phyloP scores from a whole-genome alignment of 139 green algal species.

The Coelastrella sp. region DNA sequence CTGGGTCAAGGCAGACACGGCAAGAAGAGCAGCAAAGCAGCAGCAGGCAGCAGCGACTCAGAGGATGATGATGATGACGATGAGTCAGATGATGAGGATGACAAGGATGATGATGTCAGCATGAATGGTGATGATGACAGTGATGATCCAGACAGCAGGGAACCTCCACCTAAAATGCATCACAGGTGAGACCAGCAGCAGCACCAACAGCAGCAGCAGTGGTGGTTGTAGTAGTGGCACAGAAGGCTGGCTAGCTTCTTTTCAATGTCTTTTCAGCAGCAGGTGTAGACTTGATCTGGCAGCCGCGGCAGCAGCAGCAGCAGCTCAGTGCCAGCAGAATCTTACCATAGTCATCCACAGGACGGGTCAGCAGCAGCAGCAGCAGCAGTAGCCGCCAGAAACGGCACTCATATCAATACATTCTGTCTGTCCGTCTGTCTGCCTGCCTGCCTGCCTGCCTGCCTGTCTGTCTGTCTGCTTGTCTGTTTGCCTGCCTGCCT shows the following conservation, averaged over 20 bases:
- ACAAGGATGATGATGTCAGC: constrained; percentile 37
- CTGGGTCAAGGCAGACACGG: constrained; percentile 77
- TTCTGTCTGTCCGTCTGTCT: too few species aligned
- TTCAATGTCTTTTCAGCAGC: too few species aligned
- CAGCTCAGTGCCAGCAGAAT: not conserved
- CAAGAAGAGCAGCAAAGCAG: constrained; percentile 63
- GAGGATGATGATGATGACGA: constrained; percentile 38
- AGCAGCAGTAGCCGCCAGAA: too few species aligned
- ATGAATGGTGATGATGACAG: constrained; percentile 50
- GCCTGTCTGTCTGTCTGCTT: too few species aligned
- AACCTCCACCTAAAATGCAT: constrained; percentile 70
- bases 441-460: too few species aligned
- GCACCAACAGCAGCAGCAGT: constrained; percentile 28
- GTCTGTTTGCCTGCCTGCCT: too few species aligned
- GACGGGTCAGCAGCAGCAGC: not conserved
- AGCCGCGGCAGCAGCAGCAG: not conserved
- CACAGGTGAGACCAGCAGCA: constrained; percentile 60
- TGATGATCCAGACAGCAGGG: constrained; percentile 68
- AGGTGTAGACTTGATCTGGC: not conserved
- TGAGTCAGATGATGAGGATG: constrained; percentile 35
- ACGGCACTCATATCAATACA: too few species aligned
- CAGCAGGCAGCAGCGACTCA: not conserved
- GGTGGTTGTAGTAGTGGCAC: not conserved
- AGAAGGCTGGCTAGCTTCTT: not conserved
- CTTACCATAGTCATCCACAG: not conserved